Evolutionary conservation across 2,329 filamentous ascomycete genomes (phyloP).

Genomic region (Claviceps arundinis): DNA sequence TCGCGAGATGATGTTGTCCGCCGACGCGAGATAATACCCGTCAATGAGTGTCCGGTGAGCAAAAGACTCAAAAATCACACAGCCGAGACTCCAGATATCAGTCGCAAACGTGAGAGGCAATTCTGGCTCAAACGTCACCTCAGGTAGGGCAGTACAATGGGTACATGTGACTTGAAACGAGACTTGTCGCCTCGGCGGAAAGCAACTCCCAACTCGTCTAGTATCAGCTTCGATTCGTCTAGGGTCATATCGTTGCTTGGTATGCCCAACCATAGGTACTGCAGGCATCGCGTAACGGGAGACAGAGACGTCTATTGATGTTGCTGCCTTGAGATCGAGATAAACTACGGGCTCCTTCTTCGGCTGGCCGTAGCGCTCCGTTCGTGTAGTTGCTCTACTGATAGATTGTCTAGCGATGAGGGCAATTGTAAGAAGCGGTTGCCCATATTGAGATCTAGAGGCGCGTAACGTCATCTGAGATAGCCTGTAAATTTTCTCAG

Average conservation of each 20-base stretch:
- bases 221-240: neutral
- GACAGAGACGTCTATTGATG: neutral
- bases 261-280: neutral
- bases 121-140: neutral
- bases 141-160: neutral
- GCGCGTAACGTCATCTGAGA: slow-evolving; percentile 9
- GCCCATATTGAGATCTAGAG: slow-evolving; percentile 5
- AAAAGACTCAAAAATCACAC: neutral
- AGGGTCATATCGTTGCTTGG: neutral
- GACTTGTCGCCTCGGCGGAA: neutral
- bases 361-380: slow-evolving; percentile 10
- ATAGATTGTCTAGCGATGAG: slow-evolving; percentile 11
- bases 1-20: neutral
- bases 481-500: no score
- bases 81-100: neutral
- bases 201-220: no score
- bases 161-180: neutral
- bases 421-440: slow-evolving; percentile 19
- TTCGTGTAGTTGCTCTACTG: slow-evolving; percentile 14
- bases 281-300: slow-evolving; percentile 3
- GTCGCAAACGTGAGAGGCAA: neutral
- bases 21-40: neutral
- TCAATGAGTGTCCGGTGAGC: neutral
- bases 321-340: slow-evolving; percentile 8
- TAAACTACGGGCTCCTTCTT: slow-evolving; percentile 11